A percentile compares a stretch with the other conserved stretches of the same genome.
phyloP scores from a whole-genome alignment of 106 monocot genomes.

The Allium fistulosum region DNA sequence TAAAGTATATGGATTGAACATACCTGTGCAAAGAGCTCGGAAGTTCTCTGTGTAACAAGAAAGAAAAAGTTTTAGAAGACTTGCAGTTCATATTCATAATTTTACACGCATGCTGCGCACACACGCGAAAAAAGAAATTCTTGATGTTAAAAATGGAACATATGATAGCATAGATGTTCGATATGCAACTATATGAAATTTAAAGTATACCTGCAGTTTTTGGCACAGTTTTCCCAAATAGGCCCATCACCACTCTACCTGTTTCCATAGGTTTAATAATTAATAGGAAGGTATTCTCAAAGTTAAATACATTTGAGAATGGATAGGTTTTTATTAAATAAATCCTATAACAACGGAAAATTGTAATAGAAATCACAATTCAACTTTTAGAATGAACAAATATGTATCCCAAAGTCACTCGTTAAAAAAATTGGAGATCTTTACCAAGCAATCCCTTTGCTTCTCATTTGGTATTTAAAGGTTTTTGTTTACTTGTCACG shows the following conservation, averaged over 20 bases:
- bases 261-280: conserved; percentile 5
- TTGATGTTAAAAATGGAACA: neutral
- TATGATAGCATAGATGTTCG: neutral
- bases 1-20: neutral
- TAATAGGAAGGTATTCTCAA: no score
- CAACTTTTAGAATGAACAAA: no score
- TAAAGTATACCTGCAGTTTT: conserved; percentile 78
- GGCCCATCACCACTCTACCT: conserved; percentile 85
- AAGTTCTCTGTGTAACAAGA: conserved; percentile 71
- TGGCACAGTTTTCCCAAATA: conserved; percentile 91
- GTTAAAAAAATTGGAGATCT: no score
- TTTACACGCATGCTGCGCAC: neutral
- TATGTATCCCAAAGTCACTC: no score
- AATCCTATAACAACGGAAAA: no score
- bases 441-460: no score
- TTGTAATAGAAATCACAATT: no score
- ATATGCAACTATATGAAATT: neutral
- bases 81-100: neutral
- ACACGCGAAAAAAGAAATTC: neutral
- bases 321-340: no score
- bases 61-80: conserved; percentile 5
- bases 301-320: no score
- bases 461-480: no score
- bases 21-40: conserved; percentile 98
- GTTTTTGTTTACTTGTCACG: no score